These are phyloP conservation scores for Exserohilum turcica DNA, from an alignment of 2,329 filamentous ascomycete species.

Conservation along the genomic window DNA sequence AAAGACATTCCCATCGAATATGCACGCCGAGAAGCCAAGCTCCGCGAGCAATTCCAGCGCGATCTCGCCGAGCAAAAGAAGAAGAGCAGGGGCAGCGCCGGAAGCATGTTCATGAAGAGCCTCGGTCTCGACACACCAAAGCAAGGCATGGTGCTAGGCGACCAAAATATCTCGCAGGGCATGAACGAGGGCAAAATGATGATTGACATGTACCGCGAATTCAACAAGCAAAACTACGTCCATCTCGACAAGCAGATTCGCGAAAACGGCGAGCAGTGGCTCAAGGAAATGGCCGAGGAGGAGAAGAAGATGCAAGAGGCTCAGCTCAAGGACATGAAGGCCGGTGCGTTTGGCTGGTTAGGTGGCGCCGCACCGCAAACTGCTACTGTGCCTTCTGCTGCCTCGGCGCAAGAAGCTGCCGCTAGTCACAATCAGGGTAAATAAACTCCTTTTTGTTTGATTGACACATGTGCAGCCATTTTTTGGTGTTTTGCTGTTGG, in stretches of 20 bases:
- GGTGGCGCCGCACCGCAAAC: slow-evolving; percentile 21
- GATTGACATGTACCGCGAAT: slow-evolving; percentile 89
- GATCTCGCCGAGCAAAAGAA: slow-evolving; percentile 71
- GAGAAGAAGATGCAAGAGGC: slow-evolving; percentile 90
- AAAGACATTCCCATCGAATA: slow-evolving; percentile 90
- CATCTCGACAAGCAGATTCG: slow-evolving; percentile 86
- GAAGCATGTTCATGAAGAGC: slow-evolving; percentile 71
- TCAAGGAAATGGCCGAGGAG: slow-evolving; percentile 87
- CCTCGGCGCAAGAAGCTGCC: slow-evolving; percentile 21
- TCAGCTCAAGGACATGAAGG: slow-evolving; percentile 89
- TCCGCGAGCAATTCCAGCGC: slow-evolving; percentile 82
- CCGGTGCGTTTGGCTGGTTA: slow-evolving; percentile 40
- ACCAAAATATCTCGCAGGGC: slow-evolving; percentile 70
- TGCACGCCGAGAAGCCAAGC: slow-evolving; percentile 81
- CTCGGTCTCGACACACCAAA: slow-evolving; percentile 76
- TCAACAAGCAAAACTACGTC: slow-evolving; percentile 89
- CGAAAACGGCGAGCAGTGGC: slow-evolving; percentile 92
- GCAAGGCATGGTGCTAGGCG: slow-evolving; percentile 56
- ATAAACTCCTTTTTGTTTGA: slow-evolving; percentile 7
- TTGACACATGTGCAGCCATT: neutral
- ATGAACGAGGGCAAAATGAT: slow-evolving; percentile 95
- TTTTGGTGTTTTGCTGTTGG: neutral
- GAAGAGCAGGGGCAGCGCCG: slow-evolving; percentile 64
- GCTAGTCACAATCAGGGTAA: slow-evolving; percentile 22
- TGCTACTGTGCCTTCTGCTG: slow-evolving; percentile 23